A percentile compares a stretch with the other conserved stretches of the same genome.
phyloP scores from a whole-genome alignment of 768 basidiomycete species.

The Tulasnella sp. region DNA sequence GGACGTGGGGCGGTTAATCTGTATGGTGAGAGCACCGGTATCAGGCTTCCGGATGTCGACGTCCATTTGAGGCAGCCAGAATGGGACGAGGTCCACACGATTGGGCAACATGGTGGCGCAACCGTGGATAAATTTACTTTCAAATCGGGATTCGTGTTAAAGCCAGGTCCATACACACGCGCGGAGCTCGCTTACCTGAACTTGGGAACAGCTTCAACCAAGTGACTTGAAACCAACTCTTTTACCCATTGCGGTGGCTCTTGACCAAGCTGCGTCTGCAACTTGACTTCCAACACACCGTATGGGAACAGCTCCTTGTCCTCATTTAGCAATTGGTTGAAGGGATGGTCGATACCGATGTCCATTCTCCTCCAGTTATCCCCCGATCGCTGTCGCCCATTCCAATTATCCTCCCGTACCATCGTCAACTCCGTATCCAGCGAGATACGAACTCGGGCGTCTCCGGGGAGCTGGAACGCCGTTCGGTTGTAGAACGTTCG shows the following conservation, averaged over 20 bases:
- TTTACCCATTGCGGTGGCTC: conserved; percentile 95
- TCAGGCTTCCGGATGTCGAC: conserved; percentile 92
- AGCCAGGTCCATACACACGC: neutral
- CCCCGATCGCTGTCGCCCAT: conserved; percentile 66
- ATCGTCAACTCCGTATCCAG: conserved; percentile 95
- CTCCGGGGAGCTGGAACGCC: conserved; percentile 97
- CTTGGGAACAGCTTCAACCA: conserved; percentile 97
- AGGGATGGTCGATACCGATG: conserved; percentile 88
- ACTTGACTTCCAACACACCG: conserved; percentile 93
- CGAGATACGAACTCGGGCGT: conserved; percentile 97
- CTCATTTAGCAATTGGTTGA: conserved; percentile 62
- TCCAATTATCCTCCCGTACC: conserved; percentile 96
- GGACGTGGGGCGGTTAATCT: conserved; percentile 65
- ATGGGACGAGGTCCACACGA: conserved; percentile 93
- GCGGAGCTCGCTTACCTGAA: conserved; percentile 60
- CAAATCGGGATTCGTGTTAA: neutral
- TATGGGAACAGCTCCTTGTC: conserved; percentile 97
- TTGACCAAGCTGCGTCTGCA: conserved; percentile 94
- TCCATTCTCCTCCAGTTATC: conserved; percentile 94
- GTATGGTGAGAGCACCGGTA: conserved; percentile 55
- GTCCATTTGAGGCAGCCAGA: conserved; percentile 99
- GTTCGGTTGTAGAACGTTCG: conserved; percentile 98
- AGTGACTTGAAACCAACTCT: conserved; percentile 90
- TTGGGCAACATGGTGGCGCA: conserved; percentile 89
- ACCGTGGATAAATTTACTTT: conserved; percentile 91